Evolutionary conservation across 2,329 filamentous ascomycete genomes (phyloP).

Genomic region (Pochonia chlamydosporia): DNA sequence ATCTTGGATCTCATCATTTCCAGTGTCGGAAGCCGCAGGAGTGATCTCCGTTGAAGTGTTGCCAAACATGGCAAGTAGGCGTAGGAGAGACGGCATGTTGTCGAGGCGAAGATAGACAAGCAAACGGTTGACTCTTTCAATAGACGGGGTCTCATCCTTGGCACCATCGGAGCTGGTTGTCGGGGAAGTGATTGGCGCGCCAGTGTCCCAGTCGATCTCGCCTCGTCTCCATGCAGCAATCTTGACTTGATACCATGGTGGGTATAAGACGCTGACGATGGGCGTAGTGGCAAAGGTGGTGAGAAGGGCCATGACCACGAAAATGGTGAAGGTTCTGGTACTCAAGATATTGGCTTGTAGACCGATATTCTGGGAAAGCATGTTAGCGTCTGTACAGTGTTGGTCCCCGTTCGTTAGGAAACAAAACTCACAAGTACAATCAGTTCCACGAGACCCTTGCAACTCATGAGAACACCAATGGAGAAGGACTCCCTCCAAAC

Average conservation of each 20-base stretch:
- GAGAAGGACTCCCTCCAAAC: constrained; percentile 87
- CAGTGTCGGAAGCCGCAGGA: background rate
- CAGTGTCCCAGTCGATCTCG: constrained; percentile 77
- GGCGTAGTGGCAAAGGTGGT: constrained; percentile 84
- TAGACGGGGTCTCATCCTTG: constrained; percentile 3
- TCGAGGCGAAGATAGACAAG: constrained; percentile 81
- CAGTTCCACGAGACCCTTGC: constrained; percentile 89
- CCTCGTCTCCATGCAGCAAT: constrained; percentile 61
- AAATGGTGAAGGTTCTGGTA: constrained; percentile 80
- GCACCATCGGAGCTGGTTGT: constrained; percentile 9
- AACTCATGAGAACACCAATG: constrained; percentile 91
- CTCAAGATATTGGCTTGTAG: constrained; percentile 78
- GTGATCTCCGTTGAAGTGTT: constrained; percentile 25
- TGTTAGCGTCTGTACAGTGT: background rate
- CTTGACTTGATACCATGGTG: constrained; percentile 52
- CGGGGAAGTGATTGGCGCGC: constrained; percentile 11
- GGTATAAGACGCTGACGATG: constrained; percentile 67
- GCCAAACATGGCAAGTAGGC: constrained; percentile 75
- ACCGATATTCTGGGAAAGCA: constrained; percentile 55
- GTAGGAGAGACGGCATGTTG: constrained; percentile 75
- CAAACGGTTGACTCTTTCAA: constrained; percentile 49
- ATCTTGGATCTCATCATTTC: constrained; percentile 13
- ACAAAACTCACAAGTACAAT: constrained; percentile 71
- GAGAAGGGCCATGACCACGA: constrained; percentile 87
- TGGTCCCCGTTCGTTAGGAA: background rate